Evolutionary conservation across 129 eudicot genomes (phyloP).

Genomic region (Heracleum sosnowskyi): DNA sequence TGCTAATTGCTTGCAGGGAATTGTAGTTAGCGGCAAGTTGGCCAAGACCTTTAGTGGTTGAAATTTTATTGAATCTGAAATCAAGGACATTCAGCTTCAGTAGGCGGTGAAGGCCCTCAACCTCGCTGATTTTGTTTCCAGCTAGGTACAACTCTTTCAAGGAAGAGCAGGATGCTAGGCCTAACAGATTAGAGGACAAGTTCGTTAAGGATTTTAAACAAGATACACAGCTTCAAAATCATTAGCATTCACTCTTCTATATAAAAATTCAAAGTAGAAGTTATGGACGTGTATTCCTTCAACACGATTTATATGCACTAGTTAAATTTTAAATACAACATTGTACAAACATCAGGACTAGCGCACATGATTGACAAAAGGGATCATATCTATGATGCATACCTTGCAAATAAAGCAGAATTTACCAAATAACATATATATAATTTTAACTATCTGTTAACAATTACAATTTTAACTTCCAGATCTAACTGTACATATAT

Average conservation of each 20-base stretch:
- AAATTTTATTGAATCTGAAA: slow-evolving; percentile 90
- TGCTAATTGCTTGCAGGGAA: slow-evolving; percentile 88
- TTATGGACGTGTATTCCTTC: neutral
- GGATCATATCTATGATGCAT: neutral
- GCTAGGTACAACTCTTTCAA: slow-evolving; percentile 84
- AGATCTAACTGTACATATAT: neutral
- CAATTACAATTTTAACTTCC: neutral
- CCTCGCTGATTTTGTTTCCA: slow-evolving; percentile 93
- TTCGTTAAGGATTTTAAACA: neutral
- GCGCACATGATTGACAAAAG: neutral
- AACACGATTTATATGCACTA: neutral
- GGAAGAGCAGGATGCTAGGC: slow-evolving; percentile 81
- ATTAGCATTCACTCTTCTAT: neutral
- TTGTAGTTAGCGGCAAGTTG: slow-evolving; percentile 94
- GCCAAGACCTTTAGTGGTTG: slow-evolving; percentile 79
- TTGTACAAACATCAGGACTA: neutral
- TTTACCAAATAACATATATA: neutral
- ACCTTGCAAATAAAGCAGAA: neutral
- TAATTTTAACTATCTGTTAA: neutral
- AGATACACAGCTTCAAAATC: neutral
- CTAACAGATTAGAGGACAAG: slow-evolving; percentile 26
- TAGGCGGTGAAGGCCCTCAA: slow-evolving; percentile 95
- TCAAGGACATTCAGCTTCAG: slow-evolving; percentile 77
- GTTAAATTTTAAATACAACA: neutral
- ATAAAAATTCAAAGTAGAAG: neutral